Conservation (phyloP, 2,329 filamentous ascomycete genomes). For the Xylariaceae sp. region DNA sequence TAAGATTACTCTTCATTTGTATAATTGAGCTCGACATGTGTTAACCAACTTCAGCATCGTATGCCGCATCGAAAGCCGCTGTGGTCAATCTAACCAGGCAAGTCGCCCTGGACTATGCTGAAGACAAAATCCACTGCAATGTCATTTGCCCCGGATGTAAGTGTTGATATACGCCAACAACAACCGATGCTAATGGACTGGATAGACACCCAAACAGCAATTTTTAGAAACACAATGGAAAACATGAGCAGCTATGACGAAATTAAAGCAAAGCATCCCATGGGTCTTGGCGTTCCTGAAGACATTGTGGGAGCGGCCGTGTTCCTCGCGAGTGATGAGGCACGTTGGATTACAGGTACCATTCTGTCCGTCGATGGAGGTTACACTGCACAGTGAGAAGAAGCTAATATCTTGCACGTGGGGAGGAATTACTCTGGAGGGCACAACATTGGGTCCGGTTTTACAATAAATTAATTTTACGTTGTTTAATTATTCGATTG, state of each 20-base stretch:
- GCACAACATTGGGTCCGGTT: too few species aligned
- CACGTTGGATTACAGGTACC: constrained; percentile 6
- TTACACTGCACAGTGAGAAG: constrained; percentile 7
- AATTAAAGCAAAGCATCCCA: constrained; percentile 1
- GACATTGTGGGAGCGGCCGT: constrained; percentile 12
- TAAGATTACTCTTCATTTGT: constrained; percentile 15
- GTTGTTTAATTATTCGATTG: too few species aligned
- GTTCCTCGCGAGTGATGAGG: constrained; percentile 9
- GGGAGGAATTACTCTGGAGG: too few species aligned
- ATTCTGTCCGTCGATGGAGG: constrained; percentile 12
- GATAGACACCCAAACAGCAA: constrained; percentile 24
- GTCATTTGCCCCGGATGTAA: constrained; percentile 52
- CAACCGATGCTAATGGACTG: constrained; percentile 28
- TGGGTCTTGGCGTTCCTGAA: constrained; percentile 8
- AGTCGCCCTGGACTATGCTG: constrained; percentile 56
- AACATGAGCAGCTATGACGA: neutral
- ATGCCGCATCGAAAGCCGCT: constrained; percentile 56
- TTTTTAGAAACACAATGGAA: constrained; percentile 19
- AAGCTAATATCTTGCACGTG: too few species aligned
- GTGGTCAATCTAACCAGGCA: constrained; percentile 56
- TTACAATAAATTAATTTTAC: too few species aligned
- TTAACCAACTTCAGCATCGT: constrained; percentile 40
- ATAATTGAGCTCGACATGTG: neutral
- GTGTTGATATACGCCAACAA: constrained; percentile 4
- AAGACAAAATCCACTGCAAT: constrained; percentile 56